These are phyloP conservation scores for Nicotiana obtusifolia DNA, from an alignment of 257 asterid genomes.

Conservation along the genomic window DNA sequence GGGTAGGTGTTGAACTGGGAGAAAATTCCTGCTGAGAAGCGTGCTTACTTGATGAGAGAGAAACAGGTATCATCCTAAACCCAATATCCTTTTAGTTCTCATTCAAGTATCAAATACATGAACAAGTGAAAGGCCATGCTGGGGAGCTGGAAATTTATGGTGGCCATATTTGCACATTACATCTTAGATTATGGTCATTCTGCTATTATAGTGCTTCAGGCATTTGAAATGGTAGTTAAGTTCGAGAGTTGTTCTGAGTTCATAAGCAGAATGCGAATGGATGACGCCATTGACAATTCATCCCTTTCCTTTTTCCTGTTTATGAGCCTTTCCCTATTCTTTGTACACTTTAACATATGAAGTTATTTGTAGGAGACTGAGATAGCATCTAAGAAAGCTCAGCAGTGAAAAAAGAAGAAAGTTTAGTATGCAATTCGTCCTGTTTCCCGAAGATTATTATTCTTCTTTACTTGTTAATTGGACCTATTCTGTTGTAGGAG, in stretches of 20 bases:
- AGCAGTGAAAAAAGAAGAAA: background rate
- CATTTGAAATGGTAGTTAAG: background rate
- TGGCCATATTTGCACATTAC: background rate
- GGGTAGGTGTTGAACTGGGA: slow-evolving; percentile 71
- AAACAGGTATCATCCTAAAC: slow-evolving; percentile 52
- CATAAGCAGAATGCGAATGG: background rate
- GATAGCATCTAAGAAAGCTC: no score
- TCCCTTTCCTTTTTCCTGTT: background rate
- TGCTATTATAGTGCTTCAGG: background rate
- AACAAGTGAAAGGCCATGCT: background rate
- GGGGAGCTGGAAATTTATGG: background rate
- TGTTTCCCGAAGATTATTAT: background rate
- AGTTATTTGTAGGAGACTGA: no score
- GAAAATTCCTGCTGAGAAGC: slow-evolving; percentile 85
- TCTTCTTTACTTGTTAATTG: background rate
- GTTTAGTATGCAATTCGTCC: background rate
- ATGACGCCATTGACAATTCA: background rate
- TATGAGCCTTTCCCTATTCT: background rate
- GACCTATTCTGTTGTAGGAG: slow-evolving; percentile 40
- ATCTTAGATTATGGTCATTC: background rate
- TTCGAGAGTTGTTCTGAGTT: background rate
- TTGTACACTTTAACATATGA: background rate
- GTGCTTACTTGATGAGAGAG: slow-evolving; percentile 83
- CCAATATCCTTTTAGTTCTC: background rate
- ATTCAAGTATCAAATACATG: background rate